Base-by-base conservation (phyloP, 2,329 filamentous ascomycete genomes). In the Paraphoma sp. region DNA sequence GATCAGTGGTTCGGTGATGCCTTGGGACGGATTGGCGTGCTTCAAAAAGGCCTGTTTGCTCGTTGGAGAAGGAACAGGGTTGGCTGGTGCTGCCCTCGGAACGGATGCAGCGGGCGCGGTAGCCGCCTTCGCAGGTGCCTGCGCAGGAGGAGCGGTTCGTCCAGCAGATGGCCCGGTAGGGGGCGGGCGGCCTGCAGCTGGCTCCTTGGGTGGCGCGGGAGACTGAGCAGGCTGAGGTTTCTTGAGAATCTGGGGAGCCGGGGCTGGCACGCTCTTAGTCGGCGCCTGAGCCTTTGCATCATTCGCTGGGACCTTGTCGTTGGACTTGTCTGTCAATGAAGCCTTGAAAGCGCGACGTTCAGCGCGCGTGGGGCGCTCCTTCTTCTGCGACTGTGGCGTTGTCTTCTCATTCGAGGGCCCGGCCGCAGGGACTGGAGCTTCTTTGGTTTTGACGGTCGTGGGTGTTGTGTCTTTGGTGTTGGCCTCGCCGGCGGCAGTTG, bases 1-100 rank as follows among this genome's bases (percentile, higher is more conserved):
- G 1, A 98, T 86, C 0, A 93, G 78, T 0, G 89, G 80, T 71
- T 97, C 94, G 0, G 92, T 97, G 45, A 97, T 91, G 12, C 94
- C 94, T 72, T 97, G 94, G 0, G 93, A 95, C 10, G 92, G 87
- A 72, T 96, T 97, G 46, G 81, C 81, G 59, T 83, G 81, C 60
- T 83, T 83, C 53, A 83, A 73, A 69, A 83, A 83, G 12, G 80
- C 81, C 64, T 90, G 89, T 14, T 84, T 80, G 56, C 76, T 71
- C 23, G 78, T 74, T 10, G 70, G 60, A 30, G 71, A 65, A 51
- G 76, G 69, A 12, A 60, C 43, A 33, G 67, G 58, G 8, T 62
- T 44, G 38, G 65, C 56, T 16, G 65, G 56, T 36, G 58, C 48
- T 9, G 63, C 48, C 47, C 59, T 63, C 2, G 59, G 46, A 5